Evolutionary conservation across 306 rosid genomes (phyloP).

Genomic region (Acacia acuminata): DNA sequence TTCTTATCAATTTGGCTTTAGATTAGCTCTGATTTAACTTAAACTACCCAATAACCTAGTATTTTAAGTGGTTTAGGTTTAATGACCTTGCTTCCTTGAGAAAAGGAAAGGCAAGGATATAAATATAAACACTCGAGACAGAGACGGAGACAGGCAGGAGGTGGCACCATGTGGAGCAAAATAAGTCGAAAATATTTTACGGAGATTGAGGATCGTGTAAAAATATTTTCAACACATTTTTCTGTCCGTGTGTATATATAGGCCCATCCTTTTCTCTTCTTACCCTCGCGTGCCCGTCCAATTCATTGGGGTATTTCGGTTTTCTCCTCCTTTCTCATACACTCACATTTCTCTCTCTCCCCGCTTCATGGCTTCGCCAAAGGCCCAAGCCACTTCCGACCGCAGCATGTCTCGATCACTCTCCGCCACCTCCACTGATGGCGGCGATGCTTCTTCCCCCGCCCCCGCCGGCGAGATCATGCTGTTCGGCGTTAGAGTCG

Average conservation of each 20-base stretch:
- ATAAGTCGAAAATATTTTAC: not conserved
- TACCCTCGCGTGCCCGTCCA: no score
- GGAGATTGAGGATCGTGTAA: not conserved
- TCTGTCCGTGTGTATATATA: no score
- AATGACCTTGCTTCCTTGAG: no score
- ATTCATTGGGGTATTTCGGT: no score
- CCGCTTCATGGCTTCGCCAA: not conserved
- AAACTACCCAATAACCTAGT: no score
- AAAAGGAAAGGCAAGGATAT: no score
- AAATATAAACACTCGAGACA: not conserved
- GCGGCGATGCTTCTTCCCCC: not conserved
- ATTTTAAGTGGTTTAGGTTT: no score
- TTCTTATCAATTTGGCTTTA: no score
- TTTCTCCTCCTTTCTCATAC: no score
- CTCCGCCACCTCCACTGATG: conserved; percentile 18
- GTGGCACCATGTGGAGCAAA: conserved; percentile 9
- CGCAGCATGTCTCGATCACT: conserved; percentile 38
- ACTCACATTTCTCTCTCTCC: not conserved
- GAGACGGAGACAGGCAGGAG: not conserved
- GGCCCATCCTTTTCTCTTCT: no score
- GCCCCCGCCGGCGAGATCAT: conserved; percentile 58
- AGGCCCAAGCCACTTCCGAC: not conserved
- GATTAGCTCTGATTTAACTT: no score
- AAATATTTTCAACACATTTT: no score
- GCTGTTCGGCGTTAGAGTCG: conserved; percentile 78